Evolutionary conservation across 2,329 filamentous ascomycete genomes (phyloP).

Genomic region (Canariomyces notabilis): DNA sequence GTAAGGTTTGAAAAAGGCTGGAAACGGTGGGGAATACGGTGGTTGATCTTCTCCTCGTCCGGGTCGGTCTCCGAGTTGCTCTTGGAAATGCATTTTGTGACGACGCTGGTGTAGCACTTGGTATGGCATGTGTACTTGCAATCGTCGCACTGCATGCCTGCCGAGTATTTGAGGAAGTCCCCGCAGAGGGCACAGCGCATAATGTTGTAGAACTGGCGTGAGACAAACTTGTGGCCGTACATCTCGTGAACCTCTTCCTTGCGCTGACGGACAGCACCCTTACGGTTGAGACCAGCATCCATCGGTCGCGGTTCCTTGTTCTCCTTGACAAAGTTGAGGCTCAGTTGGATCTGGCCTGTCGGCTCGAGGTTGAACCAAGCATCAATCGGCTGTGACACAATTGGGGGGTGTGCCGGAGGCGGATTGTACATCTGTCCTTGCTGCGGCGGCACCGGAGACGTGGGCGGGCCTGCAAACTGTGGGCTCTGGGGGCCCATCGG

Average conservation of each 20-base stretch:
- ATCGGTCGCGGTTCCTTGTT: slow-evolving; percentile 76
- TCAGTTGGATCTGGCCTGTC: slow-evolving; percentile 84
- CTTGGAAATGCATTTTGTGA: slow-evolving; percentile 99
- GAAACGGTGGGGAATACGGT: slow-evolving; percentile 96
- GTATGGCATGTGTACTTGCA: slow-evolving; percentile 99
- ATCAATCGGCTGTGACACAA: slow-evolving; percentile 64
- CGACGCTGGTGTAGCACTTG: slow-evolving; percentile 93
- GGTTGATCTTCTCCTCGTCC: slow-evolving; percentile 99
- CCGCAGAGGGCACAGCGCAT: slow-evolving; percentile 98
- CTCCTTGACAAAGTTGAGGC: slow-evolving; percentile 88
- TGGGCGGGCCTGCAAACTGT: slow-evolving; percentile 42
- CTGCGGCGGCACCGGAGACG: slow-evolving; percentile 34
- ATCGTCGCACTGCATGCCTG: slow-evolving; percentile 98
- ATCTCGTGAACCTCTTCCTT: slow-evolving; percentile 99
- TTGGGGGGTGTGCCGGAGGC: slow-evolving; percentile 35
- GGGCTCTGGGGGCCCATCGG: slow-evolving; percentile 49
- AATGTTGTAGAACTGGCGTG: slow-evolving; percentile 99
- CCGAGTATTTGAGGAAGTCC: slow-evolving; percentile 97
- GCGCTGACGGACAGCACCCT: slow-evolving; percentile 92
- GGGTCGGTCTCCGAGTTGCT: slow-evolving; percentile 97
- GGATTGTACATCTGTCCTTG: slow-evolving; percentile 23
- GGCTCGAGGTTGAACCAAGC: slow-evolving; percentile 97
- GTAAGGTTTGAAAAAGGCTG: slow-evolving; percentile 95
- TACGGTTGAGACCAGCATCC: slow-evolving; percentile 85
- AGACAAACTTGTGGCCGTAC: slow-evolving; percentile 98